Conservation (phyloP, 108 stramenopile species). For the Skeletonema costatum region DNA sequence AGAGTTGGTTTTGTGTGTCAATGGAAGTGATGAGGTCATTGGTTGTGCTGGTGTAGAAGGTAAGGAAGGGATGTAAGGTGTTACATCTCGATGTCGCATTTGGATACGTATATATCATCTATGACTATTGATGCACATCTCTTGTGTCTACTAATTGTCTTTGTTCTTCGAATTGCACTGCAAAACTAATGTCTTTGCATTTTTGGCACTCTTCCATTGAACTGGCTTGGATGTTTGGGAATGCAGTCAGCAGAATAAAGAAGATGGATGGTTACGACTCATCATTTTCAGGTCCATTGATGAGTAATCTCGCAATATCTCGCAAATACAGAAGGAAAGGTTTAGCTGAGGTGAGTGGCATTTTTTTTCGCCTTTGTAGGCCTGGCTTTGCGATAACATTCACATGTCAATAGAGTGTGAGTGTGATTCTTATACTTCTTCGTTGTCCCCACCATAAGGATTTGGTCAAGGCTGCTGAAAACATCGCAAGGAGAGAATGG, state of each 20-base stretch:
- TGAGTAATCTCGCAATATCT: constrained; percentile 79
- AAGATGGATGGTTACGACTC: constrained; percentile 41
- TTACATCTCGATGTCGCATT: neutral
- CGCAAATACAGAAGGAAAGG: constrained; percentile 66
- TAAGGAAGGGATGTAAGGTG: constrained; percentile 13
- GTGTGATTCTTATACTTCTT: too few relatives aligned
- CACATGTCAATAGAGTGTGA: too few relatives aligned
- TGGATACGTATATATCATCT: neutral
- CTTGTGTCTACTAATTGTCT: neutral
- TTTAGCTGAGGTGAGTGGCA: too few relatives aligned
- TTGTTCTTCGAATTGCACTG: neutral
- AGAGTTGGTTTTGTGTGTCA: constrained; percentile 36
- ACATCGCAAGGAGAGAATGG: constrained; percentile 65
- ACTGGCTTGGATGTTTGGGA: neutral
- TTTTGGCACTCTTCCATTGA: neutral
- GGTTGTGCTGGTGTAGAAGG: constrained; percentile 82
- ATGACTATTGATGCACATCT: neutral
- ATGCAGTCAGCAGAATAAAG: constrained; percentile 27
- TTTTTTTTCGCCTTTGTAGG: too few relatives aligned
- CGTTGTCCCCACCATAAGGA: too few relatives aligned
- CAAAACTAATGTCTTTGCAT: neutral
- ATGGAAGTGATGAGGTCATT: constrained; percentile 41
- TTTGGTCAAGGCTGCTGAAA: constrained; percentile 68
- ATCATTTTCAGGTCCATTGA: constrained; percentile 53
- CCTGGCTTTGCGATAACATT: too few relatives aligned